Base-by-base conservation (phyloP, 257 asterid species). In the Craterostigma plantagineum region DNA sequence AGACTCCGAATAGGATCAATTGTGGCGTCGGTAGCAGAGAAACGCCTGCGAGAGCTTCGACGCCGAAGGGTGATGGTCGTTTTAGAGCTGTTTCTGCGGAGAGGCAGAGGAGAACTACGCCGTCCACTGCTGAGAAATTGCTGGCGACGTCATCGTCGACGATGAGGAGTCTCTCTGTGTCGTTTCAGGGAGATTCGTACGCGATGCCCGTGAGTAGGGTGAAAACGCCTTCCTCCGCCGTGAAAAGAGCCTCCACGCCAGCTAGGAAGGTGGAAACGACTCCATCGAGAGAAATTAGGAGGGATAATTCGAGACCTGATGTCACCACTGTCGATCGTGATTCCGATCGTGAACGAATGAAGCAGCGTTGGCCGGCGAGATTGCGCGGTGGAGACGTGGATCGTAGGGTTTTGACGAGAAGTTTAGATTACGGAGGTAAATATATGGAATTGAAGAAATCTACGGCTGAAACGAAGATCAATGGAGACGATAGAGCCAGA, bases 331-430 rank as follows among this genome's bases (percentile, higher is more conserved):
- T 2, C 6, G 30, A 23, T 23, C 30, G 30, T 6, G 30, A 23
- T 23, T 23, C 30, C 30, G 30, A 23, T 23, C 30, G 30, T 6
- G 94, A 81, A 51, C 81, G 72, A 49, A 67, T 56, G 23, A 58
- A 61, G 38, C 81, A 62, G 18, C 79, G 76, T 11, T 86, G 94
- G 97, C 94, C 97, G 10, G 91, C 71, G 34, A 71, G 93, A 66
- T 71, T 66, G 46, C 82, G 86, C 40, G 57, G 66, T 23, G 30
- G 30, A 23, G 30, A 23, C 35, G 63, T 59, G 51, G 64, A 68
- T 66, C 59, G 82, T 40, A 68, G 69, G 58, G 48, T 66, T 8
- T 15, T 73, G 48, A 69, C 73, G 33, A 70, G 70, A 54, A 81
- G 91, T 52, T 56, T 86, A 63, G 94, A 86, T 69, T 73, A 51